Evolutionary conservation across 140 eudicot genomes (phyloP).

Genomic region (Erigeron philadelphicus): DNA sequence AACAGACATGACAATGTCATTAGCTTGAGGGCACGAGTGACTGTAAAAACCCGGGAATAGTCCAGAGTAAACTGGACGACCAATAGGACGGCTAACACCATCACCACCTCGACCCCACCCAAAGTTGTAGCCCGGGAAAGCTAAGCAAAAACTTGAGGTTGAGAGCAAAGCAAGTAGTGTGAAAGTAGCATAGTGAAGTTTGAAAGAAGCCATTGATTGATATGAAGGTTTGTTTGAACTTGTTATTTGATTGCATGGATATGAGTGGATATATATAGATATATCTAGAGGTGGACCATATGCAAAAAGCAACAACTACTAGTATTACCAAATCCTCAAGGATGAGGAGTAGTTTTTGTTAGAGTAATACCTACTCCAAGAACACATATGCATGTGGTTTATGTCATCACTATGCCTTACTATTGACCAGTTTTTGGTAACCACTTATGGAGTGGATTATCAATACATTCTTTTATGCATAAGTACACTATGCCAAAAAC

Average conservation of each 20-base stretch:
- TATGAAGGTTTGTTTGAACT: constrained; percentile 10
- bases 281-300: constrained; percentile 15
- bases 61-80: constrained; percentile 32
- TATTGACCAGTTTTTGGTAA: constrained; percentile 19
- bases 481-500: constrained; percentile 23
- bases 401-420: constrained; percentile 27
- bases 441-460: constrained; percentile 16
- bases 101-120: constrained; percentile 38
- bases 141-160: constrained; percentile 32
- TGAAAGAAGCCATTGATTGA: constrained; percentile 45
- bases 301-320: constrained; percentile 60
- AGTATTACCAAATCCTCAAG: constrained; percentile 45
- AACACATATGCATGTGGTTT: constrained; percentile 28
- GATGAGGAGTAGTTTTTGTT: constrained; percentile 36
- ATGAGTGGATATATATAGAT: constrained; percentile 24
- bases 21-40: constrained; percentile 79
- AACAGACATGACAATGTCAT: constrained; percentile 78
- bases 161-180: constrained; percentile 36
- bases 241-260: constrained; percentile 17
- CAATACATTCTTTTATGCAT: constrained; percentile 13
- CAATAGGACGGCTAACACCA: constrained; percentile 25
- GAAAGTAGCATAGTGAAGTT: constrained; percentile 26
- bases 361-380: constrained; percentile 69
- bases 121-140: constrained; percentile 47
- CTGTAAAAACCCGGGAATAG: constrained; percentile 56